Conservation (phyloP, 805 yeast species). For the Candida tallmaniae region DNA sequence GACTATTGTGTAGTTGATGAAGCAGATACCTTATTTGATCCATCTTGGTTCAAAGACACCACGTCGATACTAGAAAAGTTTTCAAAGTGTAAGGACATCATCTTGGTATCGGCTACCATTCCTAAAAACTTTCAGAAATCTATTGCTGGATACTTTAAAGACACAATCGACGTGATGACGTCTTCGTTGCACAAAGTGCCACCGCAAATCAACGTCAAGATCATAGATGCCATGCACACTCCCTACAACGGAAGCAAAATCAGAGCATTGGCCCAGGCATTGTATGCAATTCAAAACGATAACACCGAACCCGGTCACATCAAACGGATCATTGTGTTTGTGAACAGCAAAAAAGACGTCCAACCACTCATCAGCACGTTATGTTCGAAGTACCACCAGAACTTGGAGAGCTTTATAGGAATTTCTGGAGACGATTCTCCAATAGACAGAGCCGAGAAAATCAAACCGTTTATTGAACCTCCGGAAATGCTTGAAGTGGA, state of each 20-base stretch:
- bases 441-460: constrained; percentile 53
- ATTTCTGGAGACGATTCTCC: constrained; percentile 63
- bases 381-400: constrained; percentile 31
- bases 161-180: constrained; percentile 56
- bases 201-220: constrained; percentile 60
- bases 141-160: constrained; percentile 57
- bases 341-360: constrained; percentile 68
- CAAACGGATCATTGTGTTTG: constrained; percentile 81
- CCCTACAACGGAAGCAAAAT: constrained; percentile 84
- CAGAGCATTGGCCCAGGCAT: constrained; percentile 82
- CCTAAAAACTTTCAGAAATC: constrained; percentile 71
- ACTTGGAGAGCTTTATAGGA: constrained; percentile 48
- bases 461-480: constrained; percentile 61
- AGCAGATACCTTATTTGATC: constrained; percentile 89
- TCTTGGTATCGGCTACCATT: constrained; percentile 87
- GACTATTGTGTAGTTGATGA: constrained; percentile 78
- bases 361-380: constrained; percentile 53
- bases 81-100: constrained; percentile 51
- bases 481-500: constrained; percentile 42
- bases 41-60: constrained; percentile 69
- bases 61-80: constrained; percentile 50
- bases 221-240: constrained; percentile 68
- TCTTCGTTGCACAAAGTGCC: constrained; percentile 87
- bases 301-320: constrained; percentile 73
- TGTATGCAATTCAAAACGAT: constrained; percentile 80